Conservation (phyloP, 495 filamentous ascomycete species). For the Acidomyces sp. region DNA sequence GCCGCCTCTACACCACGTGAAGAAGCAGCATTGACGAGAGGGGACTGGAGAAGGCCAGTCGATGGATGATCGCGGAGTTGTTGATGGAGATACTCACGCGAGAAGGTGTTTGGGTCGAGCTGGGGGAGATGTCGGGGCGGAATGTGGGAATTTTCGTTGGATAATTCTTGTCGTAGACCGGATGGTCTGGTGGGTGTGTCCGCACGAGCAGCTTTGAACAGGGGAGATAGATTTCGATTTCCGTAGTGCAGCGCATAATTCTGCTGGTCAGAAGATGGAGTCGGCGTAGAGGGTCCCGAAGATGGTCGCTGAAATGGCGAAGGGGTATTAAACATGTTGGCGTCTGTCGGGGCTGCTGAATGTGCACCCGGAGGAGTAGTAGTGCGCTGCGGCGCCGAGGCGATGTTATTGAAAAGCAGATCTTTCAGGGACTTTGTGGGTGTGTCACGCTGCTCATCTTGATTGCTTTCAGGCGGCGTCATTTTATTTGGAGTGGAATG, state of each 20-base stretch:
- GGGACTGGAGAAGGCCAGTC: not conserved
- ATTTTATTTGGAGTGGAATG: conserved; percentile 7
- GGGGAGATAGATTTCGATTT: conserved; percentile 29
- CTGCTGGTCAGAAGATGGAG: conserved; percentile 5
- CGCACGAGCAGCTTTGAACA: conserved; percentile 26
- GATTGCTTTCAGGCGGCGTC: not conserved
- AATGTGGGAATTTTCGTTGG: not conserved
- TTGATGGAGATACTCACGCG: conserved; percentile 18
- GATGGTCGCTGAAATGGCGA: conserved; percentile 20
- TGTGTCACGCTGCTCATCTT: conserved; percentile 9
- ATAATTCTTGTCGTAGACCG: conserved; percentile 15
- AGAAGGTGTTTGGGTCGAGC: conserved; percentile 13
- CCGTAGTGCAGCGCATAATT: conserved; percentile 25
- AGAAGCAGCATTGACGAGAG: conserved; percentile 4
- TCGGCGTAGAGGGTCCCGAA: conserved; percentile 24
- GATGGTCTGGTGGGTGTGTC: conserved; percentile 13
- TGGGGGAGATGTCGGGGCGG: conserved; percentile 3
- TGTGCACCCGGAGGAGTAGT: conserved; percentile 2
- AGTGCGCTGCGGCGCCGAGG: not conserved
- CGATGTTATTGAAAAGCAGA: conserved; percentile 18
- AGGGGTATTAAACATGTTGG: conserved; percentile 14
- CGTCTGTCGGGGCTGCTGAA: conserved; percentile 4
- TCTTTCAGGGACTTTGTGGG: conserved; percentile 18
- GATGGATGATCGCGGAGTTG: conserved; percentile 10
- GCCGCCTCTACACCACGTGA: not conserved